A percentile compares a stretch with the other conserved stretches of the same genome.
Conservation (phyloP, 148 eudicot genomes). For the Camellia japonica region DNA sequence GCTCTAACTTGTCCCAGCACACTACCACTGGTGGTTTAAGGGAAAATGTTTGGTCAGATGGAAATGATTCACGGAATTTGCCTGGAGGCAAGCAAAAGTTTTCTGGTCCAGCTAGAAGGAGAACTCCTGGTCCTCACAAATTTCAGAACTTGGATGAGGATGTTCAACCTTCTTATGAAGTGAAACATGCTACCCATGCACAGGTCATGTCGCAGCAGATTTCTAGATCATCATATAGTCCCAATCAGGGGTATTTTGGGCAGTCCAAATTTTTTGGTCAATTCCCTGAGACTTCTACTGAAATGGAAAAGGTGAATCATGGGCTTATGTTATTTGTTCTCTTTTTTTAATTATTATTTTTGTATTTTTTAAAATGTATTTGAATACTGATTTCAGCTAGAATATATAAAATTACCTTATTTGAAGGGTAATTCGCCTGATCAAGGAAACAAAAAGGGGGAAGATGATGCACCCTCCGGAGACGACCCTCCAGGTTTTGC, state of each 20-base stretch:
- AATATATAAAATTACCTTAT: slow-evolving; percentile 14
- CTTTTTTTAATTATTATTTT: not conserved
- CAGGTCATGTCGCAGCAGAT: slow-evolving; percentile 35
- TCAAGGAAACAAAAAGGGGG: slow-evolving; percentile 40
- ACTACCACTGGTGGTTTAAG: slow-evolving; percentile 35
- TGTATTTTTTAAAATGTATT: not conserved
- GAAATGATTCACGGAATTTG: slow-evolving; percentile 42
- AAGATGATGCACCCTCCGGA: slow-evolving; percentile 35
- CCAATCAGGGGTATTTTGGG: slow-evolving; percentile 30
- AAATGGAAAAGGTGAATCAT: slow-evolving; percentile 44
- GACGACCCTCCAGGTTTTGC: slow-evolving; percentile 38
- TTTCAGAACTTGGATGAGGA: slow-evolving; percentile 79
- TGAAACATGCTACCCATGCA: slow-evolving; percentile 28
- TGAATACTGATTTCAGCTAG: not conserved
- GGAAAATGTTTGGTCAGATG: slow-evolving; percentile 53
- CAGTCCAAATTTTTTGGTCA: slow-evolving; percentile 34
- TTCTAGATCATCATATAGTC: slow-evolving; percentile 23
- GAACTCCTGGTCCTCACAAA: slow-evolving; percentile 42
- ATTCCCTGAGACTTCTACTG: slow-evolving; percentile 27
- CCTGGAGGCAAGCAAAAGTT: slow-evolving; percentile 44
- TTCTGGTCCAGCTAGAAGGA: slow-evolving; percentile 39
- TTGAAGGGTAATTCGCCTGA: slow-evolving; percentile 41
- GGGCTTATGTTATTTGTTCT: not conserved
- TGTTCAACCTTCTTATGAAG: slow-evolving; percentile 36
- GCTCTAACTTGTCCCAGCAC: slow-evolving; percentile 44